Evolutionary conservation across 495 filamentous ascomycete species (phyloP).

Genomic region (Penicillium desertorum): DNA sequence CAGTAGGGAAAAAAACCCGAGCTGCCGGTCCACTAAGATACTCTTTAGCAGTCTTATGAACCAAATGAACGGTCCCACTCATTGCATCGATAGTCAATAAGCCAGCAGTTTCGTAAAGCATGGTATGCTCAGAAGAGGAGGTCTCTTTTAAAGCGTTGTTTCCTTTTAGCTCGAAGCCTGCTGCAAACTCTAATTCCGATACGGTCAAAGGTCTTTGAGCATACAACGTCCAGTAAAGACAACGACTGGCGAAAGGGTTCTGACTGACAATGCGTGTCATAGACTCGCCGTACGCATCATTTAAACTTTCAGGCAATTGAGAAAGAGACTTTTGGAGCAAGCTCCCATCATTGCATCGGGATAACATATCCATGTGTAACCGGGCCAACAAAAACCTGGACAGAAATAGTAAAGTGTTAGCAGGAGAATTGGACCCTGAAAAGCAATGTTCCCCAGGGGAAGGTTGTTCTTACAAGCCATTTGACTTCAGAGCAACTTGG

Average conservation of each 20-base stretch:
- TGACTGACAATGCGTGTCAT: conserved; percentile 35
- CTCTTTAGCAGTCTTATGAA: conserved; percentile 37
- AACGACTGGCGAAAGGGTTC: conserved; percentile 21
- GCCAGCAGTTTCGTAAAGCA: conserved; percentile 22
- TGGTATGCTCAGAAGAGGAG: conserved; percentile 19
- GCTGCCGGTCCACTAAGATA: conserved; percentile 33
- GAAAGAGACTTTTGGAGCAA: conserved; percentile 28
- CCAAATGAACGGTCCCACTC: conserved; percentile 27
- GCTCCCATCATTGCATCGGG: conserved; percentile 22
- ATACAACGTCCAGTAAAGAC: conserved; percentile 37
- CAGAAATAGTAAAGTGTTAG: neutral
- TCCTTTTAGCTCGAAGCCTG: neutral
- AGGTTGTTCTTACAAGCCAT: conserved; percentile 28
- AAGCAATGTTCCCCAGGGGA: no score
- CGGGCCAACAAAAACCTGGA: conserved; percentile 34
- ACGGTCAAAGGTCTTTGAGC: conserved; percentile 28
- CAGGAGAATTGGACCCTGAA: no score
- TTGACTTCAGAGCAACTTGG: conserved; percentile 25
- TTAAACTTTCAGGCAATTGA: conserved; percentile 34
- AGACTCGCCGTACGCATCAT: conserved; percentile 36
- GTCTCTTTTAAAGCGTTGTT: neutral
- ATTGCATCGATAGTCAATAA: conserved; percentile 31
- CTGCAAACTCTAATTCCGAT: conserved; percentile 27
- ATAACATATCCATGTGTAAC: conserved; percentile 32
- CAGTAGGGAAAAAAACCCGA: conserved; percentile 35